Conservation (phyloP, 805 yeast species). For the Starmera amethionina region DNA sequence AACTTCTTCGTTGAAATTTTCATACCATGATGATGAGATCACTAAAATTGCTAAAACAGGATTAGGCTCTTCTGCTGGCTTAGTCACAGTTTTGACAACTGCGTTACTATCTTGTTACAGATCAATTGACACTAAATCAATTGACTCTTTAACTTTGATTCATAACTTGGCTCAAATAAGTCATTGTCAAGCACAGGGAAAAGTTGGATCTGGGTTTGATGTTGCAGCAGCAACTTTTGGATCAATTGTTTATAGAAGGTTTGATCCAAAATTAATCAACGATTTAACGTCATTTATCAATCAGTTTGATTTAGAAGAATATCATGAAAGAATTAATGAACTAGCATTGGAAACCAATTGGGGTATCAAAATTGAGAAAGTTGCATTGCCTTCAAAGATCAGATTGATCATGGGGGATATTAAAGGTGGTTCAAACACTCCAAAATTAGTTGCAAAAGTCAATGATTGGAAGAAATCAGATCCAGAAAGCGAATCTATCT, state of each 20-base stretch:
- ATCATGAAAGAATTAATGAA: slow-evolving; percentile 20
- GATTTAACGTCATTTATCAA: slow-evolving; percentile 22
- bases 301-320: slow-evolving; percentile 14
- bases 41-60: slow-evolving; percentile 86
- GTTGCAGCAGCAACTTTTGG: slow-evolving; percentile 95
- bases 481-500: slow-evolving; percentile 40
- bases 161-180: slow-evolving; percentile 85
- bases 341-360: slow-evolving; percentile 42
- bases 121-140: slow-evolving; percentile 21
- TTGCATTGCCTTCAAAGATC: slow-evolving; percentile 59
- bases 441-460: slow-evolving; percentile 74
- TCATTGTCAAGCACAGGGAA: slow-evolving; percentile 90
- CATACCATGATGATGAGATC: slow-evolving; percentile 51
- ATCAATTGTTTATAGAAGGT: slow-evolving; percentile 72
- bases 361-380: slow-evolving; percentile 45
- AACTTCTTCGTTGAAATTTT: slow-evolving; percentile 29
- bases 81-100: slow-evolving; percentile 71
- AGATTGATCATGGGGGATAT: slow-evolving; percentile 88
- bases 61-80: slow-evolving; percentile 90
- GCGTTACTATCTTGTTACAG: slow-evolving; percentile 47
- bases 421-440: slow-evolving; percentile 87
- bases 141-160: slow-evolving; percentile 25
- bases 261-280: slow-evolving; percentile 44
- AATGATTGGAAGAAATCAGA: slow-evolving; percentile 55
- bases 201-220: slow-evolving; percentile 95